A percentile compares a stretch with the other conserved stretches of the same genome.
phyloP scores from a whole-genome alignment of 2,329 filamentous ascomycete genomes.

The Ophiobolus disseminans region DNA sequence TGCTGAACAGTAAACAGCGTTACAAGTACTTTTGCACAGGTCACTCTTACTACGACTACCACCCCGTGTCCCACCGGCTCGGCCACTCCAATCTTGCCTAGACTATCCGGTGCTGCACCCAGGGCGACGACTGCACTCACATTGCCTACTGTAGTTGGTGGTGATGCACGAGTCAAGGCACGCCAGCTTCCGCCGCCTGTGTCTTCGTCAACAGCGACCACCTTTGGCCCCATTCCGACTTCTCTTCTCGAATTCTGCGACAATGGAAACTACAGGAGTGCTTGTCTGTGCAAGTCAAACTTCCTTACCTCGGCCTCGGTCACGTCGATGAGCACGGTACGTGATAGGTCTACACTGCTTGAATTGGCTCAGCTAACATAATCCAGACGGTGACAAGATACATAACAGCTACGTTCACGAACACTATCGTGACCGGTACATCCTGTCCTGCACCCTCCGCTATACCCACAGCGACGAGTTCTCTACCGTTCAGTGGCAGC shows the following conservation, averaged over 20 bases:
- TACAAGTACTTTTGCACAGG: constrained; percentile 4
- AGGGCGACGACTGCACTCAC: background rate
- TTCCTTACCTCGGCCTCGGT: constrained; percentile 19
- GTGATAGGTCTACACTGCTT: constrained; percentile 1
- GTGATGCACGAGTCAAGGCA: background rate
- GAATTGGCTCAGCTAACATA: constrained; percentile 4
- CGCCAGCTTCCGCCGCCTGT: constrained; percentile 16
- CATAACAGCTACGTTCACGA: constrained; percentile 16
- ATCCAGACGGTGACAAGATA: constrained; percentile 21
- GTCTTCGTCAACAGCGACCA: constrained; percentile 19
- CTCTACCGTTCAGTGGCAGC: background rate
- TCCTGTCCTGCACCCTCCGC: constrained; percentile 9
- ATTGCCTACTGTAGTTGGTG: background rate
- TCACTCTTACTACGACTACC: constrained; percentile 13
- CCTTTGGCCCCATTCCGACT: constrained; percentile 26
- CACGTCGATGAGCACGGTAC: constrained; percentile 30
- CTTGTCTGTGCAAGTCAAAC: constrained; percentile 30
- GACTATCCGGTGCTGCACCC: background rate
- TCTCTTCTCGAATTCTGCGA: constrained; percentile 30
- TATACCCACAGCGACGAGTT: constrained; percentile 2
- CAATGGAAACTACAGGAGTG: constrained; percentile 28
- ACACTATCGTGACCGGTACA: constrained; percentile 13
- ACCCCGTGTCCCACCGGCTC: constrained; percentile 10
- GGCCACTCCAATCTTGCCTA: background rate
- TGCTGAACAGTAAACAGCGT: background rate